Percentiles rank a stretch among this genome's conserved stretches.
These are phyloP conservation scores for Ziziphus jujuba DNA, from an alignment of 306 rosid genomes.

Conservation along the genomic window DNA sequence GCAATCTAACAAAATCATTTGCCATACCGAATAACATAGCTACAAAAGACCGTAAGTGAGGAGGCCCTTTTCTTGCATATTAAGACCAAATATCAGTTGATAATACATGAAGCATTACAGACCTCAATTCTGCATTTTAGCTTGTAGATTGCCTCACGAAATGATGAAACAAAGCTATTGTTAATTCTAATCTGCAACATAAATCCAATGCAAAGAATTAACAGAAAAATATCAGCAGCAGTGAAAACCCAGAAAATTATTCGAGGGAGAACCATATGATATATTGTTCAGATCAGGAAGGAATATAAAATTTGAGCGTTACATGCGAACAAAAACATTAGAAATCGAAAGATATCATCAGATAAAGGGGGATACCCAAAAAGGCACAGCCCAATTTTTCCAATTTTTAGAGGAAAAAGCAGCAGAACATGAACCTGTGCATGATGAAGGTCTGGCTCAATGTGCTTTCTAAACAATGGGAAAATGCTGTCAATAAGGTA, in stretches of 20 bases:
- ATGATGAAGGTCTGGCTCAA: constrained; percentile 99
- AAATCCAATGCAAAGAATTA: constrained; percentile 28
- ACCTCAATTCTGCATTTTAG: constrained; percentile 92
- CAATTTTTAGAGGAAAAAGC: constrained; percentile 23
- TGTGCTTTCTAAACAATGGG: constrained; percentile 94
- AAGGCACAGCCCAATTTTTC: not conserved
- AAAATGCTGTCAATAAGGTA: constrained; percentile 97
- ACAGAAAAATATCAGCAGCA: constrained; percentile 21
- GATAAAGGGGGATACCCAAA: not conserved
- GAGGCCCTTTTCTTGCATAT: not conserved
- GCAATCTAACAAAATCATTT: too few species aligned
- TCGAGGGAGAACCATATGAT: not conserved
- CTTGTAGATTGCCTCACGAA: constrained; percentile 99
- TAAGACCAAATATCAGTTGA: not conserved
- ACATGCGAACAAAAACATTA: not conserved
- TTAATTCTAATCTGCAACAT: constrained; percentile 93
- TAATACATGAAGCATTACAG: constrained; percentile 26
- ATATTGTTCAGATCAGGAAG: not conserved
- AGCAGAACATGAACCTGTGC: constrained; percentile 80
- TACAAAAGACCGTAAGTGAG: constrained; percentile 8
- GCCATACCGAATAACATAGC: not conserved
- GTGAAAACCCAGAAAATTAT: not conserved
- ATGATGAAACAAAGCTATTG: constrained; percentile 97
- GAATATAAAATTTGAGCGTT: not conserved
- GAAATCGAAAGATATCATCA: not conserved